Percentiles rank a stretch among this genome's conserved stretches.
These are phyloP conservation scores for Fremontodendron californicum DNA, from an alignment of 345 rosid genomes.

Conservation along the genomic window DNA sequence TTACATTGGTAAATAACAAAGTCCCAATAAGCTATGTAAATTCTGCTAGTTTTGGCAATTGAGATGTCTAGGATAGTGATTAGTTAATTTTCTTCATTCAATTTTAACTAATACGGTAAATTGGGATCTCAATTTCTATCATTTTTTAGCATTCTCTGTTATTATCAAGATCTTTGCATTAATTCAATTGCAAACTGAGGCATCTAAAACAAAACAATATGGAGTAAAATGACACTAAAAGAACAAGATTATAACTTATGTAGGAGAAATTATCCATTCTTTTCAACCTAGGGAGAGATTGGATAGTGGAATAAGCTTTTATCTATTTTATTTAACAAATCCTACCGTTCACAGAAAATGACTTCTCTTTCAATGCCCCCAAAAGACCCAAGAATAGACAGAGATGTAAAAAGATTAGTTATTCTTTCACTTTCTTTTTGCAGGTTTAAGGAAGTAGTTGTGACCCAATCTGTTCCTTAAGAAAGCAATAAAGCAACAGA, in stretches of 20 bases:
- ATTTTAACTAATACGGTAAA: neutral
- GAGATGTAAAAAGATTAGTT: no score
- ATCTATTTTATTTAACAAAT: slow-evolving; percentile 27
- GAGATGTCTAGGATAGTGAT: neutral
- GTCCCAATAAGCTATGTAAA: neutral
- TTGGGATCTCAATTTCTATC: neutral
- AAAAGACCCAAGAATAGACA: no score
- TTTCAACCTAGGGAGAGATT: no score
- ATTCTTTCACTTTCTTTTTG: no score
- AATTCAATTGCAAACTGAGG: neutral
- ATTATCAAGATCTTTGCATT: neutral
- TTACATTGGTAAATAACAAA: neutral
- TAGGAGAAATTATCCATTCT: slow-evolving; percentile 17
- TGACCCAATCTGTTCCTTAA: slow-evolving; percentile 12
- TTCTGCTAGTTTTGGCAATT: neutral
- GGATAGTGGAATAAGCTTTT: slow-evolving; percentile 13
- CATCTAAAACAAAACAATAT: neutral
- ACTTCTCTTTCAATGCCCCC: no score
- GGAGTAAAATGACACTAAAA: neutral
- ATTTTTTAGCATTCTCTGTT: neutral
- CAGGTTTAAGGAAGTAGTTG: no score
- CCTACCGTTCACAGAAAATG: slow-evolving; percentile 47
- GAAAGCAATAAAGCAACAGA: slow-evolving; percentile 27
- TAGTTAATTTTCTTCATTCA: neutral
- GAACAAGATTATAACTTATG: neutral